A percentile compares a stretch with the other conserved stretches of the same genome.
Conservation (phyloP, 208 protist genomes). For the Trypanosoma rangeli region DNA sequence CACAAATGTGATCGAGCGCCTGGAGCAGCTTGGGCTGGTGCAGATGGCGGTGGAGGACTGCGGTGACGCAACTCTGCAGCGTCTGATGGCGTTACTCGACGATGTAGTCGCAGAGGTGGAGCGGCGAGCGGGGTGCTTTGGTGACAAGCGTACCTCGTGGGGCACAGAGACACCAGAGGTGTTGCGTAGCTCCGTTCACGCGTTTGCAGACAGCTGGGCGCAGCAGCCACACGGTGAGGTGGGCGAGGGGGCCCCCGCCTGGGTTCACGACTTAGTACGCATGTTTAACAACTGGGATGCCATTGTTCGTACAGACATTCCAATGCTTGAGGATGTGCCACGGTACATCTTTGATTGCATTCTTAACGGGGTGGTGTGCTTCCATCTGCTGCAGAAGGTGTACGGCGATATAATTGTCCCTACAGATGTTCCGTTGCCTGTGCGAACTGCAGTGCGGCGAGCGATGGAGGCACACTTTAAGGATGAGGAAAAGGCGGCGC, state of each 20-base stretch:
- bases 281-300: slow-evolving; percentile 89
- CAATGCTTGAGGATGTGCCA: slow-evolving; percentile 73
- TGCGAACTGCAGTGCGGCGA: slow-evolving; percentile 46
- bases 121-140: slow-evolving; percentile 40
- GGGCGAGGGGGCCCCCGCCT: slow-evolving; percentile 48
- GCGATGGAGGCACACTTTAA: slow-evolving; percentile 68
- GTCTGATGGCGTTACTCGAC: slow-evolving; percentile 75
- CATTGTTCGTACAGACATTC: slow-evolving; percentile 79
- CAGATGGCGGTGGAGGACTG: slow-evolving; percentile 63
- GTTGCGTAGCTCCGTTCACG: slow-evolving; percentile 43
- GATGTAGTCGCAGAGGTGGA: slow-evolving; percentile 64
- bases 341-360: slow-evolving; percentile 84
- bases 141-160: slow-evolving; percentile 40
- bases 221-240: slow-evolving; percentile 25
- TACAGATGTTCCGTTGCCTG: slow-evolving; percentile 45
- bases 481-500: slow-evolving; percentile 62
- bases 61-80: slow-evolving; percentile 47
- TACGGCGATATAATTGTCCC: slow-evolving; percentile 59
- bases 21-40: slow-evolving; percentile 64
- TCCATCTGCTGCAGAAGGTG: slow-evolving; percentile 59
- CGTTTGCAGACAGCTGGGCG: slow-evolving; percentile 48
- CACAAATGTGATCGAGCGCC: slow-evolving; percentile 60
- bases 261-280: slow-evolving; percentile 81
- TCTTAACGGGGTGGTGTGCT: slow-evolving; percentile 64
- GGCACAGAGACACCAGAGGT: slow-evolving; percentile 60